phyloP scores from a whole-genome alignment of 164 flowering plant species.

The Annona squamosa region DNA sequence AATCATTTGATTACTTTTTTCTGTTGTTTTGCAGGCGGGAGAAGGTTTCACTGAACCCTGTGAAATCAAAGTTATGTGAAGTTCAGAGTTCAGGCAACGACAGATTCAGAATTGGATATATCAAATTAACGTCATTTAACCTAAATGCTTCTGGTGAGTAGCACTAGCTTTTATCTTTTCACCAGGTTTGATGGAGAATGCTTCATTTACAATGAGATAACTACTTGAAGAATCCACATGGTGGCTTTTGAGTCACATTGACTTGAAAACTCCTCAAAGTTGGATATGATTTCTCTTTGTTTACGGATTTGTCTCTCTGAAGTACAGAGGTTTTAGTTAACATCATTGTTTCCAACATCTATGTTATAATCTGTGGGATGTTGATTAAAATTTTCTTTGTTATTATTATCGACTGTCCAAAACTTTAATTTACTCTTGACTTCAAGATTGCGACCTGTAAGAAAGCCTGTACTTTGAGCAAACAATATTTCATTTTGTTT shows the following conservation, averaged over 20 bases:
- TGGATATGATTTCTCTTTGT: background rate
- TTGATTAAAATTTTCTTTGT: too few relatives aligned
- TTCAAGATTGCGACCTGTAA: too few relatives aligned
- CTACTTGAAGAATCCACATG: background rate
- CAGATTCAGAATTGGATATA: conserved; percentile 72
- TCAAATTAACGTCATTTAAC: conserved; percentile 80
- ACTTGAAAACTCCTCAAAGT: background rate
- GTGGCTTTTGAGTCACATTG: background rate
- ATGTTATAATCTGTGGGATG: too few relatives aligned
- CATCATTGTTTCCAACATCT: background rate
- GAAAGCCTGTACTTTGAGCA: too few relatives aligned
- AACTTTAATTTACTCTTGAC: too few relatives aligned
- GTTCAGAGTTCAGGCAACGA: conserved; percentile 54
- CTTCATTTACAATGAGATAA: background rate
- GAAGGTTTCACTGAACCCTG: conserved; percentile 78
- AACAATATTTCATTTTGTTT: too few relatives aligned
- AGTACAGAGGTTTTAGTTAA: background rate
- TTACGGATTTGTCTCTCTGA: background rate
- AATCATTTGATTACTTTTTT: too few relatives aligned
- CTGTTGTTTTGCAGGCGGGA: conserved; percentile 55
- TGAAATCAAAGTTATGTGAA: conserved; percentile 75
- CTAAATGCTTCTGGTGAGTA: conserved; percentile 80
- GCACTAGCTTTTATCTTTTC: background rate
- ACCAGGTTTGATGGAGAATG: conserved; percentile 4
- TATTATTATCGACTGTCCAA: too few relatives aligned